Base-by-base conservation (phyloP, 2,329 filamentous ascomycete species). In the Monilinia laxa region DNA sequence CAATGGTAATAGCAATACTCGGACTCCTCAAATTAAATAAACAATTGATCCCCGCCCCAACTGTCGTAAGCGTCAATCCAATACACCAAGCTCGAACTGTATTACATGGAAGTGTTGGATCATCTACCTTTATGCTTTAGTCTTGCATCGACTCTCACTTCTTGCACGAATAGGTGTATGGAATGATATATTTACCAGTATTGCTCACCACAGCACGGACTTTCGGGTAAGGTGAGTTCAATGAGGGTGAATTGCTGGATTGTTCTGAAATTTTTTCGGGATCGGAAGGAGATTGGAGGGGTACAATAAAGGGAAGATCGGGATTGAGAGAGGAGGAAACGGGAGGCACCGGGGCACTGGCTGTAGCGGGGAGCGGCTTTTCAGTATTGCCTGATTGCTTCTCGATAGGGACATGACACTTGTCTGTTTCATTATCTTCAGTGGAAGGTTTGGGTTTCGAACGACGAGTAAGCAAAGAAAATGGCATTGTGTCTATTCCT, bases 151-250 rank as follows among this genome's bases (percentile, higher is more conserved):
- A 2, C 6, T 6, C 16, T 6, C 14, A 16, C 20, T 1, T 2
- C 10, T 45, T 31, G 12, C 42, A 14, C 7, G 28, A 10, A 20
- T 10, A 3, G 10, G 87, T 31, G 38, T 5, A 14, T 40, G 38
- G 10, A 7, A 11, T 11, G 2, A 89, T 74, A 57, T 87, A 83
- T 71, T 89, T 83, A 74, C 90, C 87, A 71, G 84, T 85, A 74
- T 89, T 88, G 60, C 81, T 80, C 4, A 89, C 86, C 9, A 87
- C 86, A 49, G 87, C 86, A 60, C 72, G 70, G 62, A 76, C 69
- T 66, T 87, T 68, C 5, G 71, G 69, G 63, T 72, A 73, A 1
- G 68, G 69, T 4, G 71, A 72, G 25, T 72, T 63, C 1, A 53
- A 63, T 2, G 20, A 53, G 16, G 42, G 16, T 14, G 7, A 14